Evolutionary conservation across 352 stramenopile species (phyloP), one percentile per base, ranked within the genome.

Genomic region (Aphanomyces astaci): DNA sequence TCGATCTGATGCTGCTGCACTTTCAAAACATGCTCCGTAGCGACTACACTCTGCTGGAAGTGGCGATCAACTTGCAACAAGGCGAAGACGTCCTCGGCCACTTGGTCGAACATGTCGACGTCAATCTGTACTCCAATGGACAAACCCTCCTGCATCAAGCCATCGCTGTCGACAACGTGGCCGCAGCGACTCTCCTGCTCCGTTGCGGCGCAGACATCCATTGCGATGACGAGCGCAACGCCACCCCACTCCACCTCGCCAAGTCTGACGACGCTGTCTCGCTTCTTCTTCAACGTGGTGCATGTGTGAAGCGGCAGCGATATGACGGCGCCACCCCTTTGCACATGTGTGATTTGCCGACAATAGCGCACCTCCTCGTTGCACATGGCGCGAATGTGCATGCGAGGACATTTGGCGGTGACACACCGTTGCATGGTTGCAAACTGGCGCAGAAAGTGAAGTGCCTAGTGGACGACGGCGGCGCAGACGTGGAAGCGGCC

Each of bases 71-170:
- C 25, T 7, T 7, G 0, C 30, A 33, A 15, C 25, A 59, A 59
- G 51, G 51, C 1, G 51, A 59, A 39, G 62, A 68, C 11, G 27
- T 36, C n/a, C 53, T 68, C 28, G 51, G 25, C 4, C 28, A 59
- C 17, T 28, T 68, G 31, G 31, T 68, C 11, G 28, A 49, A 15
- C 24, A 45, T 17, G 43, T 68, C 62, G 51, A 68, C 27, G 28
- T 68, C 28, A 60, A 68, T 27, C 39, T 46, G 27, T 68, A 68
- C 33, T 59, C 62, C 15, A n/a, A 36, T 15, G 62, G 62, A 19
- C 27, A 45, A n/a, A 68, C 62, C 17, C 31, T 68, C 1, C 28
- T 68, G 15, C 62, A 68, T 45, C 62, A 60, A 9, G 43, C 62
- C n/a, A 33, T 51, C 32, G n/a, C 27, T 3, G 9, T 28, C 7